Percentiles rank a stretch among this genome's conserved stretches.
Conservation (phyloP, 495 filamentous ascomycete genomes). For the Penicillium argentinense region DNA sequence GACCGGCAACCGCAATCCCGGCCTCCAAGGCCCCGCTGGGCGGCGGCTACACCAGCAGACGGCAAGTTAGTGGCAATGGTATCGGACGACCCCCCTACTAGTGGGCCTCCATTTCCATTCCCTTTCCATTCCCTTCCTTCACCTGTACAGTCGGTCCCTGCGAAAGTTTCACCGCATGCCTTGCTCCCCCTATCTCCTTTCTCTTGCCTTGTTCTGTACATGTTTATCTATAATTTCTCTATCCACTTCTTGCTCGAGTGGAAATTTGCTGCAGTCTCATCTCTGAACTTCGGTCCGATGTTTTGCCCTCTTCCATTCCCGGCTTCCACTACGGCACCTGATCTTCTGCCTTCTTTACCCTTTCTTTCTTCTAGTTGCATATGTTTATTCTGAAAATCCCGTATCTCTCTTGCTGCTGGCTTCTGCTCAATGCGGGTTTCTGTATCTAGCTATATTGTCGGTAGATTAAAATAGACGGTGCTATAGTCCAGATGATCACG, state of each 20-base stretch:
- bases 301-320: conserved; percentile 1
- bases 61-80: conserved; percentile 30
- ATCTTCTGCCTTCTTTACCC: conserved; percentile 14
- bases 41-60: conserved; percentile 21
- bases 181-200: conserved; percentile 1
- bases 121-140: conserved; percentile 1
- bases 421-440: conserved; percentile 5
- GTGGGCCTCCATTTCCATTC: not conserved
- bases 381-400: conserved; percentile 15
- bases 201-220: conserved; percentile 16
- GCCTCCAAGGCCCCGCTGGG: conserved; percentile 14
- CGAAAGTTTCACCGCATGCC: conserved; percentile 4
- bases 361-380: conserved; percentile 13
- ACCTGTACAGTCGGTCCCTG: conserved; percentile 19
- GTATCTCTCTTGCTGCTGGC: conserved; percentile 4
- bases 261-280: no score
- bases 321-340: conserved; percentile 7
- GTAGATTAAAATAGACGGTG: conserved; percentile 24
- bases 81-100: conserved; percentile 48
- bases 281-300: not conserved
- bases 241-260: no score
- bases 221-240: conserved; percentile 20
- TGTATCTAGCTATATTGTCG: conserved; percentile 26
- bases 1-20: conserved; percentile 10
- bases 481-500: no score